Base-by-base conservation (phyloP, 768 basidiomycete species). In the Termitomyces sp. region DNA sequence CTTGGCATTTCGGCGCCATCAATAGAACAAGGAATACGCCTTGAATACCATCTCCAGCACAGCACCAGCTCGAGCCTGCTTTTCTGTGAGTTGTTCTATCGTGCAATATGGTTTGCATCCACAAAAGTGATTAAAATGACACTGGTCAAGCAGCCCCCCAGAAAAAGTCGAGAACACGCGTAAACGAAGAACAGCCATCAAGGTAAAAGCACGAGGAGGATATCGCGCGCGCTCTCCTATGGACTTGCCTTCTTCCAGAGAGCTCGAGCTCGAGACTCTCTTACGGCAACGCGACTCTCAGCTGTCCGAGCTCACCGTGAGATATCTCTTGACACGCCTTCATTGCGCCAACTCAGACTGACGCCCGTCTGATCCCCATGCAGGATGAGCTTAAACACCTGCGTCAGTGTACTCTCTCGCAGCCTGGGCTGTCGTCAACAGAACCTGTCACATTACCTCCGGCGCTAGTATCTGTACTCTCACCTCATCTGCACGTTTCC, bases 221-320 rank as follows among this genome's bases (percentile, higher is more conserved):
- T 43, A 47, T 51, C 54, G 47, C 51, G 44, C 56, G 58, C 41
- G 40, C 41, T 53, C 46, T 44, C 41, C 55, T 66, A 89, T 90
- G 87, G 81, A 83, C 57, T 71, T 90, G 34, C 91, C 90, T 21
- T 79, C 85, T 44, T 71, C 82, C 51, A 79, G 90, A 68, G 89
- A 93, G 71, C 75, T 90, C 58, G 88, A 92, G 68, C 83, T 93
- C 41, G 92, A 93, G 70, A 78, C 82, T 28, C 77, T 88, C 14
- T 73, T 93, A n/a, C 77, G 88, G 62, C 79, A 85, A 66, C 80
- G 88, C 65, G 89, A 93, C 69, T 74, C 75, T 53, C 86, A 90
- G 66, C 71, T 92, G 49, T 73, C 79, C 50, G 80, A 87, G 65
- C 81, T 92, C 60, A 85, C 77, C 62, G 91, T 90, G 70, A 71